Evolutionary conservation across 2,329 filamentous ascomycete genomes (phyloP).

Genomic region (Aureobasidium sp.): DNA sequence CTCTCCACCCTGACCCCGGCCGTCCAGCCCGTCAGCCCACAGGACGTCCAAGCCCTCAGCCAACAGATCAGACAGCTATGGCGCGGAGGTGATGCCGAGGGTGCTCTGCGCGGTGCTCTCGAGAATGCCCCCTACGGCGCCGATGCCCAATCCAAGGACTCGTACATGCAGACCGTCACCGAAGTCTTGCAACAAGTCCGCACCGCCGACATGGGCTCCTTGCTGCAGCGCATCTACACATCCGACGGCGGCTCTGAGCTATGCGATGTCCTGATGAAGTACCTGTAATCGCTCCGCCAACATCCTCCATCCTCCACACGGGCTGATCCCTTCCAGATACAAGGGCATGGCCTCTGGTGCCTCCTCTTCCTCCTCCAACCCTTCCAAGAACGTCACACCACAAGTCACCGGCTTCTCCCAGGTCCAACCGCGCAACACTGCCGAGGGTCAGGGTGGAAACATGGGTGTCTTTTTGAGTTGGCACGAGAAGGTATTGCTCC

Average conservation of each 20-base stretch:
- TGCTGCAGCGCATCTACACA: conserved; percentile 71
- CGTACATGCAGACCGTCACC: conserved; percentile 77
- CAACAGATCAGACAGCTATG: conserved; percentile 81
- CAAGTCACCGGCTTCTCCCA: conserved; percentile 87
- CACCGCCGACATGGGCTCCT: conserved; percentile 86
- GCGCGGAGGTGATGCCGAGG: conserved; percentile 77
- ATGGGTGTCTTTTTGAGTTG: conserved; percentile 98
- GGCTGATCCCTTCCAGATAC: conserved; percentile 48
- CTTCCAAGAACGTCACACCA: conserved; percentile 48
- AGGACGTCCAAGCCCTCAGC: conserved; percentile 68
- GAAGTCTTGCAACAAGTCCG: conserved; percentile 96
- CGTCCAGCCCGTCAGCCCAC: conserved; percentile 62
- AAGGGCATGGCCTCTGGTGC: conserved; percentile 63
- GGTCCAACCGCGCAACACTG: conserved; percentile 47
- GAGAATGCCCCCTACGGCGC: conserved; percentile 71
- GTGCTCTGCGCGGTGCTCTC: conserved; percentile 72
- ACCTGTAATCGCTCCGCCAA: conserved; percentile 57
- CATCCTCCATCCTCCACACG: too few relatives aligned
- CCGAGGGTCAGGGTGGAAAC: conserved; percentile 66
- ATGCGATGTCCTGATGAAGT: conserved; percentile 94
- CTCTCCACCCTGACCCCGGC: conserved; percentile 72
- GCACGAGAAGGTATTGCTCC: conserved; percentile 69
- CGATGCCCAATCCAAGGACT: conserved; percentile 53
- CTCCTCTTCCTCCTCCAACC: conserved; percentile 18
- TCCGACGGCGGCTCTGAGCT: conserved; percentile 73